Evolutionary conservation across 306 rosid genomes (phyloP), one percentile per base, ranked within the genome.

Genomic region (Cotoneaster glaucophyllus): DNA sequence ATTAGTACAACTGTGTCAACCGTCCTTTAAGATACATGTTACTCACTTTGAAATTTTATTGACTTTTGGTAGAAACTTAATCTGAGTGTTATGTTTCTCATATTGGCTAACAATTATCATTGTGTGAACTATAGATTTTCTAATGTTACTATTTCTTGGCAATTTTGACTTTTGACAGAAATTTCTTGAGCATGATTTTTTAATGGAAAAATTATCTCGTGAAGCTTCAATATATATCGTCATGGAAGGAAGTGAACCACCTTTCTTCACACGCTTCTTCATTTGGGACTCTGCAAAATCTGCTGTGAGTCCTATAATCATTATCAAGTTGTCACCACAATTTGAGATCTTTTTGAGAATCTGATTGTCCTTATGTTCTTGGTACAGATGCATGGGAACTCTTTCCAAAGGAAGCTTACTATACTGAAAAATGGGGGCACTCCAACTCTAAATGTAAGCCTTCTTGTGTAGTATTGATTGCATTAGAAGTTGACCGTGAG

Each of bases 241-340:
- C 85, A 86, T 86, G 90, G 99, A 96, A 90, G 93, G 96, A 21
- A 90, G 91, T 63, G 99, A 96, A 81, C 99, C 99, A 37, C 84
- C 90, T 83, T 96, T 96, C 88, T 96, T 92, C 90, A 93, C 96
- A n/a, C 93, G 90, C 82, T 96, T 96, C 90, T 96, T 92, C 80
- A 82, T 83, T 45, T 96, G 99, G 99, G 98, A 96, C 67, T 84
- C 93, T 17, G 92, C 96, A 74, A 96, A 90, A 80, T 85, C 93
- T 77, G 69, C 87, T 1, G 99, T 96, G 82, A 96, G 96, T 73
- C 50, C 79, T 74, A 59, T 48, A 2, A 26, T 25, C 39, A 52
- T 32, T 69, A 18, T 57, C 63, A 45, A 64, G n/a, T 77, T 64
- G 29, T 67, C 12, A 67, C 70, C 29, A 31, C 59, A 61, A 66